A percentile compares a stretch with the other conserved stretches of the same genome.
phyloP scores from a whole-genome alignment of 345 rosid genomes.

The Euclidium syriacum region DNA sequence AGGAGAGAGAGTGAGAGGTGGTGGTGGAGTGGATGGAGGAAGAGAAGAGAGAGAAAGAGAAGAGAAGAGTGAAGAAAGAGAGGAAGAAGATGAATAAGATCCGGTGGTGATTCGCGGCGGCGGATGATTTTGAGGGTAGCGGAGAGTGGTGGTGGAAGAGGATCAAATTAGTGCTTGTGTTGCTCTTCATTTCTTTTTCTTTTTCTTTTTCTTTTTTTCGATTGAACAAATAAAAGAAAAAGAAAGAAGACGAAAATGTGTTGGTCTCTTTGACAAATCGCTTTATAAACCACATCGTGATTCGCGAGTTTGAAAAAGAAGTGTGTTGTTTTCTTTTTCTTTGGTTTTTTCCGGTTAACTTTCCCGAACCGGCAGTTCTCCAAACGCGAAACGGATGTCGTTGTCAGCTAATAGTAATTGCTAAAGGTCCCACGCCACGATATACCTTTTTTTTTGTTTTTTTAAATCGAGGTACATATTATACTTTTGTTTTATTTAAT shows the following conservation, averaged over 20 bases:
- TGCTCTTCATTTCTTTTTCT: constrained; percentile 44
- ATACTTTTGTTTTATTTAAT: background rate
- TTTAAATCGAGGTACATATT: too few species aligned
- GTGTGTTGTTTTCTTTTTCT: background rate
- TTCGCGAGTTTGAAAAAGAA: background rate
- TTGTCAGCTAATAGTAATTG: constrained; percentile 14
- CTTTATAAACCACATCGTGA: constrained; percentile 4
- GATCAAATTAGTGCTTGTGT: constrained; percentile 59
- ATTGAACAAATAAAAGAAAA: background rate
- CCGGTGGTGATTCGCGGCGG: constrained; percentile 39
- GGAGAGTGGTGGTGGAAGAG: constrained; percentile 81
- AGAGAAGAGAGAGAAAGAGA: constrained; percentile 60
- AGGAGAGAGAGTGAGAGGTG: constrained; percentile 27
- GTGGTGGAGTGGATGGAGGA: constrained; percentile 27
- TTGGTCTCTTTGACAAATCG: background rate
- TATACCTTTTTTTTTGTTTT: too few species aligned
- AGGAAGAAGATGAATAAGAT: constrained; percentile 53
- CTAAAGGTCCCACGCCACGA: constrained; percentile 9
- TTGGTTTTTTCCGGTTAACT: constrained; percentile 4
- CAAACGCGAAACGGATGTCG: constrained; percentile 11
- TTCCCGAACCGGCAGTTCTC: background rate
- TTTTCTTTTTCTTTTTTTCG: background rate
- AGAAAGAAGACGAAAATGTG: background rate
- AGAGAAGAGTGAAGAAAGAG: constrained; percentile 63
- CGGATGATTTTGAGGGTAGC: constrained; percentile 41